These are phyloP conservation scores for Bipolaris oryzae DNA, from an alignment of 2,329 filamentous ascomycete genomes.

Conservation along the genomic window DNA sequence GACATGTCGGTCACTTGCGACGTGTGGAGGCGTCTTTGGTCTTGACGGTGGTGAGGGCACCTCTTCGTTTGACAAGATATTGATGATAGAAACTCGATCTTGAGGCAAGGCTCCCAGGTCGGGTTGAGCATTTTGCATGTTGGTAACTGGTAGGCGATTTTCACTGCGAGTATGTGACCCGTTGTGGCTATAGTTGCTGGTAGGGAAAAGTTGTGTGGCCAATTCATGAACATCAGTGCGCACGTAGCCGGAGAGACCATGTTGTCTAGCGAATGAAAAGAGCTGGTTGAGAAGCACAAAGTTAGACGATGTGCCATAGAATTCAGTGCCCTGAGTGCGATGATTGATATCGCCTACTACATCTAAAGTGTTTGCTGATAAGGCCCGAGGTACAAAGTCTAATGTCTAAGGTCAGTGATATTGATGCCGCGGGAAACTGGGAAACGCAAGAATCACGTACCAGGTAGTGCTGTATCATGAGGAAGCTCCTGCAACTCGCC, in stretches of 20 bases:
- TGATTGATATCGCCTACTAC: background rate
- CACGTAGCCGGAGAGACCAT: background rate
- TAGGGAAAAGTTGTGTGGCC: background rate
- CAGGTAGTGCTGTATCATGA: background rate
- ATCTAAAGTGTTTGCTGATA: background rate
- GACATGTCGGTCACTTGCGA: background rate
- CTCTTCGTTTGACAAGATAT: background rate
- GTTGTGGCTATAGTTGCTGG: background rate
- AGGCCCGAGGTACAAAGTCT: background rate
- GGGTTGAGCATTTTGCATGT: background rate
- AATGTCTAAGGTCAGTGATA: background rate
- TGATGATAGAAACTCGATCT: background rate
- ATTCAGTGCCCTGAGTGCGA: background rate
- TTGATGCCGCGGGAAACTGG: background rate
- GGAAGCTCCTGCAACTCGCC: background rate
- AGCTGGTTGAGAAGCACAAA: background rate
- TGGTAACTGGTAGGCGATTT: background rate
- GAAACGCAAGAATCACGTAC: background rate
- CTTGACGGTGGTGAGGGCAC: background rate
- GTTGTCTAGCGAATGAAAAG: background rate
- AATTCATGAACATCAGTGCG: background rate
- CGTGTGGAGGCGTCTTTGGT: background rate
- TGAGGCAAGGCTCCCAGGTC: background rate
- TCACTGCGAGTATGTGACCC: background rate
- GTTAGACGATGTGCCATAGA: background rate